Percentiles rank a stretch among this genome's conserved stretches.
Conservation (phyloP, 2,329 filamentous ascomycete genomes). For the Aspergillus clavatus region DNA sequence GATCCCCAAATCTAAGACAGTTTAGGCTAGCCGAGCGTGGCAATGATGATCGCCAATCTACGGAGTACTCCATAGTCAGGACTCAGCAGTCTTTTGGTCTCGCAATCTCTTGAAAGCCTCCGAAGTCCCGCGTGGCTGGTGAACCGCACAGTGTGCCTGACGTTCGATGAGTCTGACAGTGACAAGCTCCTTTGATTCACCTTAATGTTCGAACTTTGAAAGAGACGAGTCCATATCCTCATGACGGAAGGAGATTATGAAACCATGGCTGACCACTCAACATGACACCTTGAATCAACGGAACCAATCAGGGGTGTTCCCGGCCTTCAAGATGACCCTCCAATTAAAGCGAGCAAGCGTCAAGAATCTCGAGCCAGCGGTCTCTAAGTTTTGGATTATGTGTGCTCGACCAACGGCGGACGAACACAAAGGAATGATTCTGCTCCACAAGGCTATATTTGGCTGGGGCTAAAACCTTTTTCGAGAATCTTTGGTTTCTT, state of each 20-base stretch:
- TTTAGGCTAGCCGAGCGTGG: slow-evolving; percentile 4
- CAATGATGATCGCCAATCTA: slow-evolving; percentile 13
- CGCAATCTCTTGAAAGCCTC: too few species aligned
- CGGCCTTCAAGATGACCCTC: neutral
- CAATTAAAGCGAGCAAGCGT: slow-evolving; percentile 13
- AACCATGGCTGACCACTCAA: slow-evolving; percentile 9
- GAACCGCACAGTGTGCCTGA: too few species aligned
- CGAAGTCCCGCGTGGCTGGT: too few species aligned
- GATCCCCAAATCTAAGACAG: neutral
- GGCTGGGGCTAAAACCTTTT: slow-evolving; percentile 3
- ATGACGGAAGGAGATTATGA: slow-evolving; percentile 1
- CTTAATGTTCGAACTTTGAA: neutral
- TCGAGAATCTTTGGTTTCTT: neutral
- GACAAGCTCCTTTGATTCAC: too few species aligned
- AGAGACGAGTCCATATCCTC: neutral
- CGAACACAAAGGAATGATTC: slow-evolving; percentile 12
- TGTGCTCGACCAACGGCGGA: slow-evolving; percentile 13
- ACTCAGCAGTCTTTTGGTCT: too few species aligned
- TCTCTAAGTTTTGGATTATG: slow-evolving; percentile 5
- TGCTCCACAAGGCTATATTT: slow-evolving; percentile 20
- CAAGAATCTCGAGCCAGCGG: slow-evolving; percentile 16
- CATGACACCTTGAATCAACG: neutral
- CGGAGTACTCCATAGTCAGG: too few species aligned
- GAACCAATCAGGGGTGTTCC: neutral
- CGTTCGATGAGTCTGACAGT: too few species aligned